Conservation (phyloP, 768 basidiomycete species). For the Stropharia rugosoannulata region DNA sequence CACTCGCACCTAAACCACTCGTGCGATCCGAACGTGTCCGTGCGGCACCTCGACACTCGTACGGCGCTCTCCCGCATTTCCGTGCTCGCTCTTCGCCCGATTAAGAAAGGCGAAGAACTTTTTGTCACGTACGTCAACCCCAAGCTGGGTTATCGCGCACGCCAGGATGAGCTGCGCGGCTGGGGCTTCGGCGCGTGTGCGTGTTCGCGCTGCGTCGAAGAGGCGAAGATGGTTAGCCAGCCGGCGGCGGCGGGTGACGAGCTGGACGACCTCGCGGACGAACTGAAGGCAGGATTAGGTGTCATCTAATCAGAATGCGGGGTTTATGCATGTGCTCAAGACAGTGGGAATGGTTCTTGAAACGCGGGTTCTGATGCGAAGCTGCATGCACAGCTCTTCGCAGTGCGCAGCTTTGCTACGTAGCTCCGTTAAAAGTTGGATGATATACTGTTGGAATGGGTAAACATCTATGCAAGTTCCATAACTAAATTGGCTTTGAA, state of each 20-base stretch:
- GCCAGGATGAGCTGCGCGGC: slow-evolving; percentile 53
- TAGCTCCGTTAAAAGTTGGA: too few relatives aligned
- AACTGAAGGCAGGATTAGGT: slow-evolving; percentile 66
- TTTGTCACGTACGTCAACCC: slow-evolving; percentile 80
- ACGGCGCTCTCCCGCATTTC: slow-evolving; percentile 74
- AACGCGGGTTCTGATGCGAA: background rate
- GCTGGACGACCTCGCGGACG: slow-evolving; percentile 50
- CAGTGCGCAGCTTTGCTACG: too few relatives aligned
- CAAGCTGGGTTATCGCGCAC: slow-evolving; percentile 39
- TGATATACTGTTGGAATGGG: too few relatives aligned
- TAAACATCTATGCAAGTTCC: too few relatives aligned
- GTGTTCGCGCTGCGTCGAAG: slow-evolving; percentile 67
- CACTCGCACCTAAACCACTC: slow-evolving; percentile 89
- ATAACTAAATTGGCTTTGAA: too few relatives aligned
- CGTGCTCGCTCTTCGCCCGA: slow-evolving; percentile 61
- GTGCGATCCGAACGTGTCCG: slow-evolving; percentile 77
- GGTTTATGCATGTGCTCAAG: background rate
- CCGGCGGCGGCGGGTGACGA: slow-evolving; percentile 25
- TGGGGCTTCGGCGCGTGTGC: slow-evolving; percentile 78
- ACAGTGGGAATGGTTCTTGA: background rate
- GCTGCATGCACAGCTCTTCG: too few relatives aligned
- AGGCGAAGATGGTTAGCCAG: slow-evolving; percentile 43
- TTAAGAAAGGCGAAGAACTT: slow-evolving; percentile 74
- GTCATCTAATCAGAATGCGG: slow-evolving; percentile 32
- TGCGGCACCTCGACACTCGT: slow-evolving; percentile 72